Conservation (phyloP, 305 asterid genomes). For the Fraxinus ornus region DNA sequence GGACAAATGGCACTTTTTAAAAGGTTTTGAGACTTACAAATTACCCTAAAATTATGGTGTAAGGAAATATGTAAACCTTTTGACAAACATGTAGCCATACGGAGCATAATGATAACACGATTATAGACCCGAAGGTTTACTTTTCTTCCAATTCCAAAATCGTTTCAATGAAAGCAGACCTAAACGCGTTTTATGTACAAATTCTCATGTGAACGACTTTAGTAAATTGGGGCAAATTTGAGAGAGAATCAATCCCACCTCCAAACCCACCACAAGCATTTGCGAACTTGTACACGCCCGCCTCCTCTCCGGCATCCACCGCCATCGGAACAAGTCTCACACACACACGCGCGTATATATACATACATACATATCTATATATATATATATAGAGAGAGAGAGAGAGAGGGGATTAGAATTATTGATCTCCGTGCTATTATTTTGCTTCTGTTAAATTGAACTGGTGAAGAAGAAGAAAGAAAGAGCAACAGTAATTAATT, state of each 20-base stretch:
- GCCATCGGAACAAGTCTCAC: constrained; percentile 16
- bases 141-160: not conserved
- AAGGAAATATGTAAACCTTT: no score
- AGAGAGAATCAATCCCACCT: not conserved
- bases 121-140: not conserved
- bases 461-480: not conserved
- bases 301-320: constrained; percentile 15
- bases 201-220: not conserved
- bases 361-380: not conserved
- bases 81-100: no score
- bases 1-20: no score
- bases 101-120: no score
- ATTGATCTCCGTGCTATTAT: not conserved
- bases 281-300: constrained; percentile 9
- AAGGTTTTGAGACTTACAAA: no score
- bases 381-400: not conserved
- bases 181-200: not conserved
- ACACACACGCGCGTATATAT: not conserved
- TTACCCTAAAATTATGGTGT: no score
- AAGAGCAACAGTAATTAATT: not conserved
- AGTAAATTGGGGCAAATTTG: not conserved
- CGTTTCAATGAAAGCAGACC: not conserved
- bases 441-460: not conserved
- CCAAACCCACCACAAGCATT: not conserved
- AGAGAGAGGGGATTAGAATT: not conserved